phyloP scores from a whole-genome alignment of 148 eudicot species.

The Nyssa sinensis region DNA sequence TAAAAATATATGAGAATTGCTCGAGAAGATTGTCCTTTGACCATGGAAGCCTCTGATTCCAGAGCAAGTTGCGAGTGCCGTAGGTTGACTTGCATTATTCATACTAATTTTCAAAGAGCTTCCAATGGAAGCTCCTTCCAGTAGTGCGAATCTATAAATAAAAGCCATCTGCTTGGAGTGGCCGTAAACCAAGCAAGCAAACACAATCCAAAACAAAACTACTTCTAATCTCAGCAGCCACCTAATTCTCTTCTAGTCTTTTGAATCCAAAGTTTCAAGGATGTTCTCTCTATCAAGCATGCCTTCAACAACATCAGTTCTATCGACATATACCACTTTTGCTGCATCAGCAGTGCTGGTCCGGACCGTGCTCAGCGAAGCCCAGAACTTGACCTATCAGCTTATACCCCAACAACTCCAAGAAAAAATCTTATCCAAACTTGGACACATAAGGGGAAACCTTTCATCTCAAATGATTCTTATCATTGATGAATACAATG shows the following conservation, averaged over 20 bases:
- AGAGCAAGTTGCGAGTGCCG: neutral
- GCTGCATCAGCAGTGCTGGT: conserved; percentile 4
- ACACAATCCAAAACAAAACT: neutral
- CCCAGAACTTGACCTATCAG: conserved; percentile 6
- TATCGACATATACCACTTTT: neutral
- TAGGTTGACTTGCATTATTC: neutral
- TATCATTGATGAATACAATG: conserved; percentile 15
- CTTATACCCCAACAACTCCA: conserved; percentile 8
- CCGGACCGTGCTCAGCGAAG: neutral
- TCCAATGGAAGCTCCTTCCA: neutral
- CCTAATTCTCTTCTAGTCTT: neutral
- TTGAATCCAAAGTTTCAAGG: neutral
- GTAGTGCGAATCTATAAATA: too few species aligned
- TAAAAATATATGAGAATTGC: neutral
- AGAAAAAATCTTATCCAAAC: conserved; percentile 8
- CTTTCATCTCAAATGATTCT: conserved; percentile 4
- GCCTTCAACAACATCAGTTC: conserved; percentile 3
- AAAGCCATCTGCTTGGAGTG: neutral
- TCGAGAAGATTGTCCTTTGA: neutral
- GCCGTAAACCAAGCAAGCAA: neutral
- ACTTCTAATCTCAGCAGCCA: neutral
- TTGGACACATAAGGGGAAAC: conserved; percentile 4
- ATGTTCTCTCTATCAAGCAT: neutral
- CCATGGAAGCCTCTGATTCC: neutral
- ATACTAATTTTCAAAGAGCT: neutral